Evolutionary conservation across 192 early-diverging fungal genomes (phyloP), one percentile per base, ranked within the genome.

Genomic region (Coemansia sp.): DNA sequence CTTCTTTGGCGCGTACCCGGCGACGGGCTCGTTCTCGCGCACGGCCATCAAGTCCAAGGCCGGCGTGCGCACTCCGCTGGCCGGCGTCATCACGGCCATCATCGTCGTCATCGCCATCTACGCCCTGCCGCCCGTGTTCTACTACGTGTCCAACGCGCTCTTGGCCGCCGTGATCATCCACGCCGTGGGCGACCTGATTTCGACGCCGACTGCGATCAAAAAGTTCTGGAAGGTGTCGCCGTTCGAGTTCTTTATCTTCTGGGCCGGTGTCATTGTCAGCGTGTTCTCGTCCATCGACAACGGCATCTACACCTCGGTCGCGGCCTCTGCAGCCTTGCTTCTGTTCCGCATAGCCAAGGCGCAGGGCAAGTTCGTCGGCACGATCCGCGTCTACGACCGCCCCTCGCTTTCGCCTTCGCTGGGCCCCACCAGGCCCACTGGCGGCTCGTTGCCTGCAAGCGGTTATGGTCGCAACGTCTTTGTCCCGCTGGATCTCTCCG

Each of bases 11-110:
- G 90, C 85, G 10, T 95, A 90, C 79, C 89, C 94, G 20, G 84
- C 90, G 1, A 95, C 95, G 16, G 95, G 94, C 46, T 94, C 93
- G 8, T 96, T 98, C 82, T 94, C 93, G 13, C 89, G 95, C 46
- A 90, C 91, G 0, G 93, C 94, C 48, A 86, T 98, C 73, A 95
- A 94, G 79, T 84, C 91, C 63, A 85, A 88, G 67, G 91, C 93
- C 11, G 95, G 95, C 18, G 89, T 90, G 28, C 81, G 87, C 42
- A 88, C 92, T 7, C 93, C 93, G 6, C 68, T 92, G 20, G 87
- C 90, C 19, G 88, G 87, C 30, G 69, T 93, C 55, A 82, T 94
- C 77, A 91, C 91, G 18, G 91, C 85, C 28, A 63, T 79, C 7
- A 83, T 94, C 14, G 93, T 98, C 19, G 74, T 98, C 3, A 67